Evolutionary conservation across 352 stramenopile genomes (phyloP).

Genomic region (Globisporangium spinosum): DNA sequence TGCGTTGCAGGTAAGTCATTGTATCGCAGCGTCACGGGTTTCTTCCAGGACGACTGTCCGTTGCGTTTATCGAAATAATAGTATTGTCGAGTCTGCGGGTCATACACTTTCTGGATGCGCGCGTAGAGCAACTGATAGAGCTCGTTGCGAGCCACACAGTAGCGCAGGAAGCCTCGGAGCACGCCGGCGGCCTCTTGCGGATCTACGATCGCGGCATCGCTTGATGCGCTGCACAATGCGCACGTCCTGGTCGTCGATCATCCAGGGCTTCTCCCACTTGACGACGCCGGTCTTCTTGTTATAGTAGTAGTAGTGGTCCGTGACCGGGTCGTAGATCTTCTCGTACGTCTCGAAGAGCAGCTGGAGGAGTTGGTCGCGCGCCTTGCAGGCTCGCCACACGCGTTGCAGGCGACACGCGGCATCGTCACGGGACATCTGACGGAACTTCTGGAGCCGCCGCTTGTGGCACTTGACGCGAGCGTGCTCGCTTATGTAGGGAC

Average conservation of each 20-base stretch:
- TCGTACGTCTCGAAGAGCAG: slow-evolving; percentile 59
- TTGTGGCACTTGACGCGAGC: slow-evolving; percentile 62
- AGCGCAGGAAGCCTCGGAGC: slow-evolving; percentile 41
- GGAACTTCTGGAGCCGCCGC: slow-evolving; percentile 51
- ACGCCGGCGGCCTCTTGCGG: slow-evolving; percentile 36
- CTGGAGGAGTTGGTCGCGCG: slow-evolving; percentile 33
- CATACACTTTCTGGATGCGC: slow-evolving; percentile 71
- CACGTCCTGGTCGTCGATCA: slow-evolving; percentile 47
- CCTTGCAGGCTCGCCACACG: slow-evolving; percentile 37
- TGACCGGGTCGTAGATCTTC: slow-evolving; percentile 66
- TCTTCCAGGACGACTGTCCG: slow-evolving; percentile 73
- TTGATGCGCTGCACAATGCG: slow-evolving; percentile 33
- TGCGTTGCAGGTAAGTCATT: slow-evolving; percentile 27
- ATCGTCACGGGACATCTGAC: slow-evolving; percentile 48
- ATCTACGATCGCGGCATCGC: slow-evolving; percentile 48
- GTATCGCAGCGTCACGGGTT: slow-evolving; percentile 48
- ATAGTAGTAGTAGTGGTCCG: slow-evolving; percentile 72
- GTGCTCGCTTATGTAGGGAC: slow-evolving; percentile 43
- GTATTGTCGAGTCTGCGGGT: slow-evolving; percentile 56
- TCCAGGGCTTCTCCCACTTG: slow-evolving; percentile 55
- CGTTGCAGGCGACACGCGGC: slow-evolving; percentile 54
- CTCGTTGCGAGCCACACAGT: slow-evolving; percentile 40
- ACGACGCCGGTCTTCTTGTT: slow-evolving; percentile 66
- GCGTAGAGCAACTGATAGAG: slow-evolving; percentile 36
- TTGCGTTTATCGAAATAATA: slow-evolving; percentile 84